Percentiles rank a stretch among this genome's conserved stretches.
Conservation (phyloP, 768 basidiomycete genomes). For the Pilatotrama ljubarskyi region DNA sequence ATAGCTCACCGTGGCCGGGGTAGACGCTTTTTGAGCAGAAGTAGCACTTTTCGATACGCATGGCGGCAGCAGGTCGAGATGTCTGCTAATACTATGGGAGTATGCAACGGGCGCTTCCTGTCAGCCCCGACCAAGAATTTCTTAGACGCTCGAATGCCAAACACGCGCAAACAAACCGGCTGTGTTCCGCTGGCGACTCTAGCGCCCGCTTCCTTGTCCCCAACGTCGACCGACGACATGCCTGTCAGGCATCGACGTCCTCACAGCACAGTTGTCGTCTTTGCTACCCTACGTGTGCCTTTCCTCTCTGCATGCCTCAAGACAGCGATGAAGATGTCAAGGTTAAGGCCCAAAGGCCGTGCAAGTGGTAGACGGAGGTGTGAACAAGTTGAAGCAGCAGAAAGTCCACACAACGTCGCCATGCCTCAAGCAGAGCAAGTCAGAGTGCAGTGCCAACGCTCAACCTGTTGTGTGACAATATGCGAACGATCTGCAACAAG, state of each 20-base stretch:
- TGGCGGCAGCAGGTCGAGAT: conserved; percentile 34
- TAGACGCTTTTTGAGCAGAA: conserved; percentile 98
- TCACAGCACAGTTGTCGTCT: background rate
- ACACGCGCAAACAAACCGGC: conserved; percentile 11
- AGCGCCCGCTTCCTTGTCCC: background rate
- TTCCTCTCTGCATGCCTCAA: background rate
- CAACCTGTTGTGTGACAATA: no score
- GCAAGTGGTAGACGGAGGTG: no score
- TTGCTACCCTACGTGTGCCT: background rate
- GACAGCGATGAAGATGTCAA: background rate
- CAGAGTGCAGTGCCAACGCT: background rate
- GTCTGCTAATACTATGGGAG: conserved; percentile 5
- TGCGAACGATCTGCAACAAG: background rate
- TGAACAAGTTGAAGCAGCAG: no score
- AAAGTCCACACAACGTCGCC: no score
- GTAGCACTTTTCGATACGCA: conserved; percentile 98
- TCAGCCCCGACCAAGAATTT: conserved; percentile 2
- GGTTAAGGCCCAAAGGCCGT: no score
- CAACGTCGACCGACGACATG: conserved; percentile 2
- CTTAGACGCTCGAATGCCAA: conserved; percentile 12
- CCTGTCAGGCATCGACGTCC: background rate
- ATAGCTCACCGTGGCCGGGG: conserved; percentile 81
- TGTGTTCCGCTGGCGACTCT: background rate
- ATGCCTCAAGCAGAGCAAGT: background rate
- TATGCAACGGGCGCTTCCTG: background rate